These are phyloP conservation scores for Aspergillus floridensis DNA, from an alignment of 2,329 filamentous ascomycete species.

Conservation along the genomic window DNA sequence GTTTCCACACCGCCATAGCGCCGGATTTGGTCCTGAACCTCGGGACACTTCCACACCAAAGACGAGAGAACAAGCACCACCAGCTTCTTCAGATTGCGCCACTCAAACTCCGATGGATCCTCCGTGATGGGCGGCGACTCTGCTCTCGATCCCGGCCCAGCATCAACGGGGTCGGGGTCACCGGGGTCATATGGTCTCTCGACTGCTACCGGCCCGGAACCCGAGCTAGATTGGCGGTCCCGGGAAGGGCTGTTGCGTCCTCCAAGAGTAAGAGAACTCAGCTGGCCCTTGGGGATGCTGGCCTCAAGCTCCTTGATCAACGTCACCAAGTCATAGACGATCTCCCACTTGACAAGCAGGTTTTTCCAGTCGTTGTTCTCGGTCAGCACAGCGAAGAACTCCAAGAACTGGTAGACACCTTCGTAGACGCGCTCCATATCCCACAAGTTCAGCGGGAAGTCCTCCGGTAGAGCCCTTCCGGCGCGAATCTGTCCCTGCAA, in stretches of 20 bases:
- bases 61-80: conserved; percentile 87
- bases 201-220: conserved; percentile 49
- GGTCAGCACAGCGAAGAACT: conserved; percentile 86
- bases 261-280: conserved; percentile 46
- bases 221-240: conserved; percentile 31
- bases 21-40: conserved; percentile 85
- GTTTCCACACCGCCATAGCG: conserved; percentile 81
- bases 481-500: conserved; percentile 86
- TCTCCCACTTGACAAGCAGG: conserved; percentile 87
- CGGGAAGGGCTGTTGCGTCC: conserved; percentile 29
- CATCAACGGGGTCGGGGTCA: conserved; percentile 42
- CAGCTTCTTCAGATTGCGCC: conserved; percentile 86
- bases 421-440: conserved; percentile 97
- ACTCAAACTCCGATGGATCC: conserved; percentile 65
- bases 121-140: conserved; percentile 53
- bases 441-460: conserved; percentile 94
- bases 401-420: conserved; percentile 87
- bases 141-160: conserved; percentile 43
- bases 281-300: conserved; percentile 78
- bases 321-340: conserved; percentile 82
- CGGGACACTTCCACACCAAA: conserved; percentile 79
- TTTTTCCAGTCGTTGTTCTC: conserved; percentile 80
- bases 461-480: conserved; percentile 70
- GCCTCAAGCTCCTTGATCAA: conserved; percentile 83
- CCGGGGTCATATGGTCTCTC: conserved; percentile 64